Conservation (phyloP, 108 stramenopile species). For the Nitzschia sp. region DNA sequence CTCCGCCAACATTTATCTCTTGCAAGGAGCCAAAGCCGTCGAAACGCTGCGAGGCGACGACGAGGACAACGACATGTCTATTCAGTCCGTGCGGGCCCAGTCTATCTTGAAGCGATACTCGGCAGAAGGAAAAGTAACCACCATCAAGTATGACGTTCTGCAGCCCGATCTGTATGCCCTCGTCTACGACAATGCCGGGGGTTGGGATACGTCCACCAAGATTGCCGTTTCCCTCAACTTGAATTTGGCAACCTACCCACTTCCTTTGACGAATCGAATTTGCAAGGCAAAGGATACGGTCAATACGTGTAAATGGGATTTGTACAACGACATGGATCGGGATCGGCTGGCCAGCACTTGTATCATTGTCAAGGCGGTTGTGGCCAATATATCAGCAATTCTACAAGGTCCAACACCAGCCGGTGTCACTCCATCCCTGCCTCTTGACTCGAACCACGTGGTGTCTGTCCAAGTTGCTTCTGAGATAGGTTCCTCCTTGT, state of each 20-base stretch:
- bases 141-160: conserved; percentile 1
- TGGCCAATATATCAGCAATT: background rate
- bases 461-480: background rate
- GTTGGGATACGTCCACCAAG: background rate
- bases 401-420: background rate
- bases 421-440: background rate
- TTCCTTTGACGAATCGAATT: background rate
- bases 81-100: background rate
- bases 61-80: background rate
- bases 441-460: background rate
- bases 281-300: conserved; percentile 5
- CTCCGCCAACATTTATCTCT: conserved; percentile 11
- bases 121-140: background rate
- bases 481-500: background rate
- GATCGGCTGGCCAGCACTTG: conserved; percentile 3
- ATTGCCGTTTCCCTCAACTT: background rate
- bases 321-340: conserved; percentile 6
- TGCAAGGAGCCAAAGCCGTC: conserved; percentile 9
- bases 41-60: background rate
- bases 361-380: conserved; percentile 18
- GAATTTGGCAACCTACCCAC: background rate
- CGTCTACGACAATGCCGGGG: conserved; percentile 15
- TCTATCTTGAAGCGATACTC: conserved; percentile 14
- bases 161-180: conserved; percentile 8
- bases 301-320: conserved; percentile 1